Percentiles rank a stretch among this genome's conserved stretches.
These are phyloP conservation scores for Coelastrella sp. DNA, from an alignment of 139 green algal species.

Conservation along the genomic window DNA sequence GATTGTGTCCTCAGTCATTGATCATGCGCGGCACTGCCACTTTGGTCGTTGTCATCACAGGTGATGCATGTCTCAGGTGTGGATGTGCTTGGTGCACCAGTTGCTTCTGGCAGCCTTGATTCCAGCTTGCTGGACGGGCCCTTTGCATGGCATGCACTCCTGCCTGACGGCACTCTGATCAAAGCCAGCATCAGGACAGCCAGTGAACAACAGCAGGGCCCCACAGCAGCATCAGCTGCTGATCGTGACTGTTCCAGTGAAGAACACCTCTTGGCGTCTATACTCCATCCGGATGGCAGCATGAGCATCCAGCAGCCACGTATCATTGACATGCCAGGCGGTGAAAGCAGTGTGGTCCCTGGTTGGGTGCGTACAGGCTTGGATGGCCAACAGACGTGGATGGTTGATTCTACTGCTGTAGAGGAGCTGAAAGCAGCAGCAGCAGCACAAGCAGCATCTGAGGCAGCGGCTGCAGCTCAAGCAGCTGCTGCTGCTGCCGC, in stretches of 20 bases:
- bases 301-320: slow-evolving; percentile 51
- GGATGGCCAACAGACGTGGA: background rate
- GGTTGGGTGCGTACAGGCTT: background rate
- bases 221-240: background rate
- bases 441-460: background rate
- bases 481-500: slow-evolving; percentile 20
- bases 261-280: slow-evolving; percentile 5
- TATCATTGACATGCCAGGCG: slow-evolving; percentile 31
- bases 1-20: no score
- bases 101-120: slow-evolving; percentile 51
- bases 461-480: slow-evolving; percentile 12
- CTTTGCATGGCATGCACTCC: slow-evolving; percentile 56
- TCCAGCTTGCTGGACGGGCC: slow-evolving; percentile 18
- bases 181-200: background rate
- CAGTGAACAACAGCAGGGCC: background rate
- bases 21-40: no score
- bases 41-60: no score
- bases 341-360: slow-evolving; percentile 20
- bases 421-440: background rate
- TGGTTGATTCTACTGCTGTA: slow-evolving; percentile 20
- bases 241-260: no score
- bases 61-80: slow-evolving; percentile 42
- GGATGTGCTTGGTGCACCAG: slow-evolving; percentile 54
- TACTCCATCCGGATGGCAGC: slow-evolving; percentile 60
- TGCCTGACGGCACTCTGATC: slow-evolving; percentile 53